These are phyloP conservation scores for Sutorius australiensis DNA, from an alignment of 768 basidiomycete genomes.

Conservation along the genomic window DNA sequence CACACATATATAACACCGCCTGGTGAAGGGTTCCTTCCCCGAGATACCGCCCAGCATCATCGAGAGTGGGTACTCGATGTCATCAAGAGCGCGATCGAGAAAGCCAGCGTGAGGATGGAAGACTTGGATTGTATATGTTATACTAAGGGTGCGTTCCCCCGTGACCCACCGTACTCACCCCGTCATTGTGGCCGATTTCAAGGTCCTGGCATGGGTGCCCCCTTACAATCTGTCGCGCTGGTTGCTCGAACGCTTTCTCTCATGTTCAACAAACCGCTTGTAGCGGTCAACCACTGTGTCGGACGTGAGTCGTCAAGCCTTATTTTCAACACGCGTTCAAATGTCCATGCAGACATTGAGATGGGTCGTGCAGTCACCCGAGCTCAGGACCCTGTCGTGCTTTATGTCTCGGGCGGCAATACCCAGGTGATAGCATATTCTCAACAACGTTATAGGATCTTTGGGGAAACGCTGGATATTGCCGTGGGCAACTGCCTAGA, in stretches of 20 bases:
- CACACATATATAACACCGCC: slow-evolving; percentile 99
- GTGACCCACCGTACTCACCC: not conserved
- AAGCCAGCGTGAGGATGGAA: slow-evolving; percentile 65
- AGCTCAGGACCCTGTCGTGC: slow-evolving; percentile 91
- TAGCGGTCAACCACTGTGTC: slow-evolving; percentile 99
- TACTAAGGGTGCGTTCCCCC: slow-evolving; percentile 74
- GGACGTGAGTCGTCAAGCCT: slow-evolving; percentile 63
- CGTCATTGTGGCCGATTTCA: not conserved
- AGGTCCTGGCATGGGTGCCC: slow-evolving; percentile 99
- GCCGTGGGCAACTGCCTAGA: slow-evolving; percentile 99
- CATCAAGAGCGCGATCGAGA: slow-evolving; percentile 67
- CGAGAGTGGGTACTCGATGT: slow-evolving; percentile 87
- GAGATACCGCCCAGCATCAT: slow-evolving; percentile 95
- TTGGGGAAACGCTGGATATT: slow-evolving; percentile 97
- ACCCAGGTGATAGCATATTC: slow-evolving; percentile 99
- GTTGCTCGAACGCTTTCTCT: slow-evolving; percentile 90
- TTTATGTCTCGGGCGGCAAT: slow-evolving; percentile 98
- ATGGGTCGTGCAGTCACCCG: slow-evolving; percentile 96
- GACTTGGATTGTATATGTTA: slow-evolving; percentile 94
- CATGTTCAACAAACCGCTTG: slow-evolving; percentile 83
- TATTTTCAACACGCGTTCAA: not conserved
- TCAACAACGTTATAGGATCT: slow-evolving; percentile 94
- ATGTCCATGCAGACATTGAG: slow-evolving; percentile 74
- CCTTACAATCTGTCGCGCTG: slow-evolving; percentile 89
- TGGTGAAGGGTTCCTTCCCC: slow-evolving; percentile 94